These are phyloP conservation scores for Saccharomyces kudriavzevii DNA, from an alignment of 805 yeast genomes.

Conservation along the genomic window DNA sequence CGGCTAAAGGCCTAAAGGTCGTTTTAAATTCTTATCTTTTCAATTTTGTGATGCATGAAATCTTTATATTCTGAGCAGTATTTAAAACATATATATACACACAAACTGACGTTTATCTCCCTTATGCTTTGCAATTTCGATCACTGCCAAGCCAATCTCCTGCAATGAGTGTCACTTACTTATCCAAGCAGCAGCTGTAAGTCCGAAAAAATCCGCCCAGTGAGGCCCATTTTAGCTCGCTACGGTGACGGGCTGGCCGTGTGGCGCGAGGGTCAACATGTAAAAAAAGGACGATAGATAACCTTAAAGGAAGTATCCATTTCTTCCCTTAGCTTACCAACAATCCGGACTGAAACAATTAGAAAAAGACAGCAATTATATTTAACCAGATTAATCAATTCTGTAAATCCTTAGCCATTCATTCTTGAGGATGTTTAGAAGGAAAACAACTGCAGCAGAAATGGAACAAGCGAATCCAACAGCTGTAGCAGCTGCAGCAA, in stretches of 20 bases:
- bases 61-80: not conserved
- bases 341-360: not conserved
- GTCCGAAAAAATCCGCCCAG: not conserved
- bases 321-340: not conserved
- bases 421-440: not conserved
- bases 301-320: not conserved
- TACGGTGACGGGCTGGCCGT: not conserved
- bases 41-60: too few species aligned
- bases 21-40: too few species aligned
- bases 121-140: not conserved
- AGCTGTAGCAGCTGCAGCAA: constrained; percentile 59
- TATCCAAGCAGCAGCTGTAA: not conserved
- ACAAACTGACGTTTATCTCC: not conserved
- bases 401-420: not conserved
- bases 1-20: too few species aligned
- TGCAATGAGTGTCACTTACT: not conserved
- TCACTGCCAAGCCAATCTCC: not conserved
- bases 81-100: not conserved
- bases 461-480: constrained; percentile 33
- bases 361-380: not conserved
- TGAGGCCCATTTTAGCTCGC: not conserved
- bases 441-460: not conserved
- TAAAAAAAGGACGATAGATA: not conserved
- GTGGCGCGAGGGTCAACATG: not conserved
- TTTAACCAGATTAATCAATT: not conserved